Percentiles rank a stretch among this genome's conserved stretches.
phyloP scores from a whole-genome alignment of 2,329 filamentous ascomycete species.

The Nemania sp. region DNA sequence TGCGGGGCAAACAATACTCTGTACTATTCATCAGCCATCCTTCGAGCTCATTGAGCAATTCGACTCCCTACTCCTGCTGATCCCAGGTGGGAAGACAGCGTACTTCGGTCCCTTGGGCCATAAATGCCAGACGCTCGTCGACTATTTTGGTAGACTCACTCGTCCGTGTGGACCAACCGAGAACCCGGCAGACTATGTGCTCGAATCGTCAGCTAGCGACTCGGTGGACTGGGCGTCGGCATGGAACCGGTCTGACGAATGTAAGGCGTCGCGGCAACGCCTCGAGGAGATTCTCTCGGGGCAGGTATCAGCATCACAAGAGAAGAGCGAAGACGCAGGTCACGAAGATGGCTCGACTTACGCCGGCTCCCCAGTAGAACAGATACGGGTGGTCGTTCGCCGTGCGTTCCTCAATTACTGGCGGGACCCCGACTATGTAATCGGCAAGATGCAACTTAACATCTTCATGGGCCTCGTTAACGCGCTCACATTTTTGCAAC shows the following conservation, averaged over 20 bases:
- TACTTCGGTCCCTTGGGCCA: constrained; percentile 69
- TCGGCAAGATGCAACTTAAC: constrained; percentile 71
- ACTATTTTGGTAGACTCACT: constrained; percentile 70
- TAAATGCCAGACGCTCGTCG: constrained; percentile 60
- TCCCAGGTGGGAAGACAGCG: constrained; percentile 65
- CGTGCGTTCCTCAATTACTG: constrained; percentile 68
- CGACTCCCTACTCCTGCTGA: constrained; percentile 66
- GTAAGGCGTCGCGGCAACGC: background rate
- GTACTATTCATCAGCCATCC: constrained; percentile 60
- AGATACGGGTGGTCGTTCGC: constrained; percentile 1
- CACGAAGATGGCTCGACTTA: constrained; percentile 43
- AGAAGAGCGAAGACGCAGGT: constrained; percentile 65
- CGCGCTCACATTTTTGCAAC: constrained; percentile 75
- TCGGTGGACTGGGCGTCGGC: constrained; percentile 43
- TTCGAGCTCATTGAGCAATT: constrained; percentile 58
- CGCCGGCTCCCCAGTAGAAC: background rate
- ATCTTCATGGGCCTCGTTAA: constrained; percentile 74
- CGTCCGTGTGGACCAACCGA: constrained; percentile 63
- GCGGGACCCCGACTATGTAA: constrained; percentile 71
- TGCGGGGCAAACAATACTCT: constrained; percentile 56
- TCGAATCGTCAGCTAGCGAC: constrained; percentile 53
- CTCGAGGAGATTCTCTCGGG: constrained; percentile 61
- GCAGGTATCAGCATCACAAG: constrained; percentile 68
- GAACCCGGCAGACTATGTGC: constrained; percentile 75
- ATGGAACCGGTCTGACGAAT: constrained; percentile 29